Base-by-base conservation (phyloP, 148 eudicot species). In the Gaultheria prostrata region DNA sequence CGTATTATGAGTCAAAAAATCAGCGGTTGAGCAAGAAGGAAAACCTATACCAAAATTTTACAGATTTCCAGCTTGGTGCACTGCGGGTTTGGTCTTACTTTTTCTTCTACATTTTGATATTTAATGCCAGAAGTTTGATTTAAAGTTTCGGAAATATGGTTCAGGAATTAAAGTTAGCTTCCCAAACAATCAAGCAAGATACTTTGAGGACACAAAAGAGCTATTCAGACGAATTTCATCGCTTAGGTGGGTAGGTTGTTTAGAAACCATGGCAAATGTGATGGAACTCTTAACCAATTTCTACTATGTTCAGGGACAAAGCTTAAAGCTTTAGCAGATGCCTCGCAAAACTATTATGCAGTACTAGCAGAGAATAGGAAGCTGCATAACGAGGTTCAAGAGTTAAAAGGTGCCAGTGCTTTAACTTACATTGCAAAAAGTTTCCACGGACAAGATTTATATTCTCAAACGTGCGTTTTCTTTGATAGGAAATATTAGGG, bases 371-470 rank as follows among this genome's bases (percentile, higher is more conserved):
- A 97, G 85, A 97, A 97, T 51, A 90, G 93, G 72, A 97, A 91
- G 87, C 82, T 97, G 83, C 93, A 91, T 83, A 97, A 97, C 71
- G 99, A 97, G 87, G 89, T 97, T 53, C 99, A 97, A 87, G 99
- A 97, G 85, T 85, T 97, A 83, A 97, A 97, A 92, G 99, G 99
- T 97, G 76, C 77, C 45, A 85, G 48, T 67, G 26, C 21, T 75
- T 32, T 2, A 15, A 57, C 54, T 70, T 73, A 26, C 46, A 74
- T 45, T 67, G 17, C 59, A 74, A 28, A 30, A 24, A 8, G 72
- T 86, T 1, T 81, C 26, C 39, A 48, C 24, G 1, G 63, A n/a
- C 45, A 33, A 81, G 43, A 56, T 56, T 28, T 82, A 75, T 30
- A 75, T 77, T 80, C 53, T 67, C 30, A 54, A 84, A 84, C 32